Evolutionary conservation across 1,139 yeast species (phyloP), one percentile per base, ranked within the genome.

Genomic region (Saccharomyces uvarum): DNA sequence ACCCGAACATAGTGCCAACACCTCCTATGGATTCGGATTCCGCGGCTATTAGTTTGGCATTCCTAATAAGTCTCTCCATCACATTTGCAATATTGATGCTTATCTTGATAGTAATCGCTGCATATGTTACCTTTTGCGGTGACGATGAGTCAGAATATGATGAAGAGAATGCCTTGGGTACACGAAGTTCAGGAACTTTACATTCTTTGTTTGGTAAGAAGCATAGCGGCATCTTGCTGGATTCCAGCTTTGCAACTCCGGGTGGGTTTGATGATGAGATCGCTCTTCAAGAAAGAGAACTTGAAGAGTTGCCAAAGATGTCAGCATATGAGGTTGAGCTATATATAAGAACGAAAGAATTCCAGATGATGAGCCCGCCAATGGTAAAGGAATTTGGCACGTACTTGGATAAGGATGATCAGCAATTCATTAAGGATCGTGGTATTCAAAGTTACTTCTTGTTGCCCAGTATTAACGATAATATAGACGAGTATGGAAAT

Each of bases 361-460:
- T 74, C 57, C 75, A 71, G 56, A 61, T 62, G 29, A 56, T 62
- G 13, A 64, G 72, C 54, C 75, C 77, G 9, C 81, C 82, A 1
- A 55, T 63, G 5, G 71, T 77, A 2, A 67, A 70, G 49, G 72
- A 74, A 11, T 69, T 75, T 58, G 77, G 77, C 1, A 70, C 75
- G 3, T 74, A 69, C 51, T 63, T 74, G 53, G 66, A 69, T 11
- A 69, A 72, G 2, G 65, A 65, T 19, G 78, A 76, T 49, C 62
- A 64, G 29, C 68, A 74, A 47, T 66, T 70, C 51, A 75, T 79
- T 19, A 70, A 73, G 50, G 82, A 78, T 55, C 68, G 83, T 32
- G 83, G 83, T 1, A 75, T 79, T 16, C 76, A 73, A 57, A 72
- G 79, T 9, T 79, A 77, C 59, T 70, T 68, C 54, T 74, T 77